These are phyloP conservation scores for Nitzschia sp. DNA, from an alignment of 108 stramenopile genomes.

Conservation along the genomic window DNA sequence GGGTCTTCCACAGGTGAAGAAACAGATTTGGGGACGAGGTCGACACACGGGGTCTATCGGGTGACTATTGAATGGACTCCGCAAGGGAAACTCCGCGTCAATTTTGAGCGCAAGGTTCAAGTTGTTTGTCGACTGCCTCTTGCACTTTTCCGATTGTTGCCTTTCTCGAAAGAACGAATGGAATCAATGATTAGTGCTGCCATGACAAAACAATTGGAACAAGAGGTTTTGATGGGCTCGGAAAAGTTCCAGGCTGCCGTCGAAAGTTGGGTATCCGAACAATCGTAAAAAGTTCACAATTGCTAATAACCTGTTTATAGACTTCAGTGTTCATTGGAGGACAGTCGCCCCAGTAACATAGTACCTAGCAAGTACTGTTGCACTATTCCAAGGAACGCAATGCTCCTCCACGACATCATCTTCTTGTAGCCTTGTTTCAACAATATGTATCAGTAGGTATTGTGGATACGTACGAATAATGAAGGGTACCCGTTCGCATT, in stretches of 20 bases:
- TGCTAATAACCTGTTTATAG: too few species aligned
- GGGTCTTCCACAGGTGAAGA: neutral
- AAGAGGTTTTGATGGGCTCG: slow-evolving; percentile 19
- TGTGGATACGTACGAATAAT: too few species aligned
- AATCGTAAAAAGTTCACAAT: too few species aligned
- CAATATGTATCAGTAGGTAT: too few species aligned
- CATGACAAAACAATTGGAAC: slow-evolving; percentile 32
- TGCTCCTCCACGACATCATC: too few species aligned
- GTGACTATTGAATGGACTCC: slow-evolving; percentile 20
- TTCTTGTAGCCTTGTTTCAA: too few species aligned
- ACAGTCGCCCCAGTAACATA: too few species aligned
- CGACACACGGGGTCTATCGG: slow-evolving; percentile 24
- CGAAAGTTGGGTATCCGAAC: neutral
- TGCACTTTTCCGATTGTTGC: slow-evolving; percentile 21
- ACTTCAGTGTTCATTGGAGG: too few species aligned
- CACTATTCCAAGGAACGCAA: too few species aligned
- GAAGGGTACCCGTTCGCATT: too few species aligned
- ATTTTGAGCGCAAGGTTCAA: slow-evolving; percentile 23
- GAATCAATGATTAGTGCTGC: slow-evolving; percentile 23
- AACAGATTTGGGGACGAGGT: neutral
- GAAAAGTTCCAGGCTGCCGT: slow-evolving; percentile 25
- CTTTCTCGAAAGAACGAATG: slow-evolving; percentile 20
- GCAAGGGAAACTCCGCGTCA: slow-evolving; percentile 3
- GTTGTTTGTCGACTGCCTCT: slow-evolving; percentile 19
- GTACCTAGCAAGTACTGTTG: too few species aligned